These are phyloP conservation scores for Sedum album DNA, from an alignment of 164 flowering plant genomes.

Conservation along the genomic window DNA sequence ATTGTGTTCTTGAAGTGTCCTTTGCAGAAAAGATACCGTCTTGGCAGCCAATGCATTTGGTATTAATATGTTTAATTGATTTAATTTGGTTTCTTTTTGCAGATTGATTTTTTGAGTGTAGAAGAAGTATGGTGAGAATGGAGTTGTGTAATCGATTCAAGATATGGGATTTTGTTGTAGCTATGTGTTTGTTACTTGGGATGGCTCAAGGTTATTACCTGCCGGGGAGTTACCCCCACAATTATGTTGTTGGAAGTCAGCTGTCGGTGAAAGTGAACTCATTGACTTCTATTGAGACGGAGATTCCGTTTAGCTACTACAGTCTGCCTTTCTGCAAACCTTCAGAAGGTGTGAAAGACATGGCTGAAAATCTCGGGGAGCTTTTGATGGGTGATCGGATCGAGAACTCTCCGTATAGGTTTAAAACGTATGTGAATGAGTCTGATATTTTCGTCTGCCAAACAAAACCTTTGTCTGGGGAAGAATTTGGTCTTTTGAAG, in stretches of 20 bases:
- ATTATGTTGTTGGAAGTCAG: conserved; percentile 1
- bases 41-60: background rate
- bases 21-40: background rate
- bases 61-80: background rate
- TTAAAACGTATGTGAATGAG: conserved; percentile 6
- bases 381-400: conserved; percentile 10
- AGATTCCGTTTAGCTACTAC: conserved; percentile 8
- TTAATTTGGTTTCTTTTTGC: background rate
- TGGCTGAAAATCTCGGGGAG: conserved; percentile 6
- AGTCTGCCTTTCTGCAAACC: conserved; percentile 6
- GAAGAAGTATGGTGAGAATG: background rate
- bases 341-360: conserved; percentile 6
- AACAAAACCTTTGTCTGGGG: conserved; percentile 8
- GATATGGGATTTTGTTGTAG: background rate
- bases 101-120: background rate
- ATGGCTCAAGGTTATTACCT: background rate
- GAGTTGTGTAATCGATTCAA: background rate
- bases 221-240: conserved; percentile 7
- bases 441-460: conserved; percentile 3
- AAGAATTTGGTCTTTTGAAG: conserved; percentile 4
- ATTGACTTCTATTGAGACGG: conserved; percentile 6
- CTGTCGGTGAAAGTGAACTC: conserved; percentile 9
- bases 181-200: background rate
- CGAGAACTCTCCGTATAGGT: conserved; percentile 8
- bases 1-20: background rate